Evolutionary conservation across 208 protist species (phyloP).

Genomic region (Acanthamoeba lenticulata): DNA sequence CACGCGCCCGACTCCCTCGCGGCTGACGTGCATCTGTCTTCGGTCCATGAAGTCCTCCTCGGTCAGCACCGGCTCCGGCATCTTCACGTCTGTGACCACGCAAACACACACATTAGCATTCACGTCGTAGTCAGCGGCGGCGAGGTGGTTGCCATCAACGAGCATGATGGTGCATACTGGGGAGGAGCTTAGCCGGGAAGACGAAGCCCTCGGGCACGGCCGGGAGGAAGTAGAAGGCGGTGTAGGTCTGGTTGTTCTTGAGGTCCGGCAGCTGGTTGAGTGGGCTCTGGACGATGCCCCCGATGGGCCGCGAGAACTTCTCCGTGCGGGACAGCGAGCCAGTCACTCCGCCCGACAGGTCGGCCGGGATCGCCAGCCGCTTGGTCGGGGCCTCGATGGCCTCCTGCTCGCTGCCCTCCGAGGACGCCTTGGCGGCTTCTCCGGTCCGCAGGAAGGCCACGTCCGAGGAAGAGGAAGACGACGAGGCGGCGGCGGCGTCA

Average conservation of each 20-base stretch:
- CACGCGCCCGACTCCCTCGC: background rate
- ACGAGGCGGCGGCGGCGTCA: background rate
- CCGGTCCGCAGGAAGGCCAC: background rate
- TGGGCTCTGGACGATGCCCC: background rate
- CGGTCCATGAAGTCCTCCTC: constrained; percentile 2
- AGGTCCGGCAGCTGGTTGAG: background rate
- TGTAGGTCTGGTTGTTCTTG: constrained; percentile 37
- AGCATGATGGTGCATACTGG: background rate
- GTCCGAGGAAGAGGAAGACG: background rate
- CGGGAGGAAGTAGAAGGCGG: background rate
- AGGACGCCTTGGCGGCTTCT: background rate
- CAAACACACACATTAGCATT: background rate
- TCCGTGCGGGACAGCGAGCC: background rate
- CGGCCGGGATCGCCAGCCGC: background rate
- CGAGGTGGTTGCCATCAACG: background rate
- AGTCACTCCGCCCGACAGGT: background rate
- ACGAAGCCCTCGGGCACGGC: background rate
- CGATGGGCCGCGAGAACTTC: constrained; percentile 59
- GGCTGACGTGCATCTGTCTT: background rate
- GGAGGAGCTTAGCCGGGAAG: constrained; percentile 27
- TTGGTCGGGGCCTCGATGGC: background rate
- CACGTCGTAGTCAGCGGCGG: background rate
- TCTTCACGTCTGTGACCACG: background rate
- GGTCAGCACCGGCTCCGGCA: constrained; percentile 36
- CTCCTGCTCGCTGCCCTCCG: background rate